Percentiles rank a stretch among this genome's conserved stretches.
Evolutionary conservation across 208 protist genomes (phyloP).

Genomic region (Trypanosoma boissoni): DNA sequence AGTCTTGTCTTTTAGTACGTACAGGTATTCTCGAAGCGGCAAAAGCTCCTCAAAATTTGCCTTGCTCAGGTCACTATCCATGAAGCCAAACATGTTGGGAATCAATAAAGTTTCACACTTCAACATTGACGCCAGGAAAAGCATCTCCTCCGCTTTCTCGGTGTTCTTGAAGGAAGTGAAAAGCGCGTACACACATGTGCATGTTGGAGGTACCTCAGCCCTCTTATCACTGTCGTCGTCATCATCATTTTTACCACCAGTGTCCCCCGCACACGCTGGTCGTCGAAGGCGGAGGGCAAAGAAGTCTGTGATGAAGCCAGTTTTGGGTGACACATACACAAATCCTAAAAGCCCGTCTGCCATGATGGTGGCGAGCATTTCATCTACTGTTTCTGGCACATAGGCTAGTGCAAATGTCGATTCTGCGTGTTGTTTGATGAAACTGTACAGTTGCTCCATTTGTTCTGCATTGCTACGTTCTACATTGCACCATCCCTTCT

Average conservation of each 20-base stretch:
- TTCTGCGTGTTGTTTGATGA: constrained; percentile 31
- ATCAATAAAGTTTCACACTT: constrained; percentile 57
- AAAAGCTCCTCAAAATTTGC: constrained; percentile 72
- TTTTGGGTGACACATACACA: constrained; percentile 29
- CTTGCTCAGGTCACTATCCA: constrained; percentile 79
- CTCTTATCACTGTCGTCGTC: too few species aligned
- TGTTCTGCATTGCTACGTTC: constrained; percentile 27
- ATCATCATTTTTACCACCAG: constrained; percentile 1
- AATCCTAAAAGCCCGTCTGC: constrained; percentile 32
- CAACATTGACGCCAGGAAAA: constrained; percentile 48
- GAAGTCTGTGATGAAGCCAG: constrained; percentile 44
- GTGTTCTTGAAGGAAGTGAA: constrained; percentile 51
- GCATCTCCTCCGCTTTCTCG: constrained; percentile 65
- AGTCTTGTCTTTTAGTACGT: constrained; percentile 29
- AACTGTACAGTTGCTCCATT: constrained; percentile 30
- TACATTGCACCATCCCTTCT: constrained; percentile 28
- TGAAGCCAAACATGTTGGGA: constrained; percentile 72
- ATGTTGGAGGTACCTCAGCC: too few species aligned
- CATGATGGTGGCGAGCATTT: constrained; percentile 31
- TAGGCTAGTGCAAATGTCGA: constrained; percentile 46
- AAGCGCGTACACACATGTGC: constrained; percentile 52
- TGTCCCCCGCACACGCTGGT: constrained; percentile 15
- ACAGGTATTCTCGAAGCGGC: constrained; percentile 57
- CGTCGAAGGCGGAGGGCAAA: constrained; percentile 57
- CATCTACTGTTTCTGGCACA: constrained; percentile 36